Conservation (phyloP, 78 protist genomes). For the Dictyostelium intermedium region DNA sequence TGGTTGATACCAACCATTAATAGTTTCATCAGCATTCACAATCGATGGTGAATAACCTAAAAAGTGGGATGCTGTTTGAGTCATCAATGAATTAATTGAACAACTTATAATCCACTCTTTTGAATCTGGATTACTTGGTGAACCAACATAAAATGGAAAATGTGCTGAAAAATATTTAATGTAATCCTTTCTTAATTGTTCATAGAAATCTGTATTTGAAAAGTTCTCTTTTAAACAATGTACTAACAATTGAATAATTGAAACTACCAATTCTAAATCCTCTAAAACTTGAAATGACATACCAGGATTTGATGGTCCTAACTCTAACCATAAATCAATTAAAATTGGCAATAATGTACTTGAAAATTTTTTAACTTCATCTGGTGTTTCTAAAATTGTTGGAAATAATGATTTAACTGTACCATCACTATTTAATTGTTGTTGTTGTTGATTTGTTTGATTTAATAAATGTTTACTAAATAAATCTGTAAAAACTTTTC, state of each 20-base stretch:
- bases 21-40: background rate
- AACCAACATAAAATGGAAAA: conserved; percentile 60
- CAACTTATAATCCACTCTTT: conserved; percentile 33
- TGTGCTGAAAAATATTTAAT: conserved; percentile 25
- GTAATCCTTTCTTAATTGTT: conserved; percentile 24
- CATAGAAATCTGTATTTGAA: background rate
- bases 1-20: background rate
- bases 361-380: conserved; percentile 4
- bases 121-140: conserved; percentile 46
- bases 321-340: conserved; percentile 65
- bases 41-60: background rate
- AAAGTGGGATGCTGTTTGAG: conserved; percentile 26
- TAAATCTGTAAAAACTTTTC: background rate
- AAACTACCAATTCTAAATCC: conserved; percentile 29
- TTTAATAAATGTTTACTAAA: background rate
- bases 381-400: conserved; percentile 26
- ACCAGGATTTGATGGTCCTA: conserved; percentile 39
- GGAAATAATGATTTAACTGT: background rate
- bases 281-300: conserved; percentile 1
- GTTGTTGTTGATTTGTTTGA: background rate
- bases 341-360: conserved; percentile 3
- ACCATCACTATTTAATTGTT: background rate
- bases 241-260: background rate
- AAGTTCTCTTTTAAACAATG: background rate
- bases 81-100: conserved; percentile 21